These are phyloP conservation scores for Calophaca sinica DNA, from an alignment of 306 rosid species.

Conservation along the genomic window DNA sequence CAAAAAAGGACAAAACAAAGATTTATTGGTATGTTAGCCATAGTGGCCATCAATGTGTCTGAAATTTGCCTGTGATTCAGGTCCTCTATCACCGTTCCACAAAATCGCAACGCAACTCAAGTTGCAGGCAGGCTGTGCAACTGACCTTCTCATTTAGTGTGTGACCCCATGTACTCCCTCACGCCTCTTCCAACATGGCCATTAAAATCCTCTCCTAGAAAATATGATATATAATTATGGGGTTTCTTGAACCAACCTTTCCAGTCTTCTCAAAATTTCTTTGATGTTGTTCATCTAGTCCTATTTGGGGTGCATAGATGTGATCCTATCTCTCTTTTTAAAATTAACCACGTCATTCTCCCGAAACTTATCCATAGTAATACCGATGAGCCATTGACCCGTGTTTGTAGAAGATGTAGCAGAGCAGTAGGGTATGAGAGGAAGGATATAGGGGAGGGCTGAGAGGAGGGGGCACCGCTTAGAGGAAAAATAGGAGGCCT, in stretches of 20 bases:
- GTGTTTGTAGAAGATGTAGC: too few species aligned
- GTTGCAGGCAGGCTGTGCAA: not conserved
- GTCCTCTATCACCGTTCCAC: too few species aligned
- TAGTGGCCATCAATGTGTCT: not conserved
- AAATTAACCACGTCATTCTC: not conserved
- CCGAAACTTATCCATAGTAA: not conserved
- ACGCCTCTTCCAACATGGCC: conserved; percentile 1
- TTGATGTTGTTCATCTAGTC: not conserved
- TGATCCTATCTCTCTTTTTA: not conserved
- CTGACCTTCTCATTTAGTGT: not conserved
- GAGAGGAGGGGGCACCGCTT: not conserved
- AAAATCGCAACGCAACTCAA: not conserved
- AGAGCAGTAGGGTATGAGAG: not conserved
- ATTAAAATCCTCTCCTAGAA: conserved; percentile 1
- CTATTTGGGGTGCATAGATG: not conserved
- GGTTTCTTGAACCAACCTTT: conserved; percentile 18
- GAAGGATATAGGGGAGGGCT: not conserved
- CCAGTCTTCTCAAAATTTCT: conserved; percentile 6
- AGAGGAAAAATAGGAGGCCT: not conserved
- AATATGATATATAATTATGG: not conserved
- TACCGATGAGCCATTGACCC: not conserved
- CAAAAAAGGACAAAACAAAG: not conserved
- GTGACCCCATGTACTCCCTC: not conserved
- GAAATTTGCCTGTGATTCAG: not conserved
- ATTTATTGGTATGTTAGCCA: not conserved